phyloP scores from a whole-genome alignment of 176 grass and related monocot genomes.

The Ampelocalamus luodianensis region DNA sequence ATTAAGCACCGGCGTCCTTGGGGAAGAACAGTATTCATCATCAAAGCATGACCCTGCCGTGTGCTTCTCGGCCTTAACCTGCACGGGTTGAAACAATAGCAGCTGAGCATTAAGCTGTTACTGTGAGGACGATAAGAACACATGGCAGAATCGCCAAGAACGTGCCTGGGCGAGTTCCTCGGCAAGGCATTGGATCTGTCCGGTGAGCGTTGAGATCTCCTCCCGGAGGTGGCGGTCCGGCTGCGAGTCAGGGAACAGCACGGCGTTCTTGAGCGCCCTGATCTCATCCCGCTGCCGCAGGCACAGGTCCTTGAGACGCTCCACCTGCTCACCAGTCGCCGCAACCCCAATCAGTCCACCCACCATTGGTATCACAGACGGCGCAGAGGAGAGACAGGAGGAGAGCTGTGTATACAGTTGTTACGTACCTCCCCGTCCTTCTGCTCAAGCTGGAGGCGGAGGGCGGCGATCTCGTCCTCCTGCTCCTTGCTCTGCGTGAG shows the following conservation, averaged over 20 bases:
- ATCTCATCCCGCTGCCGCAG: constrained; percentile 94
- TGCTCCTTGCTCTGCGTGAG: constrained; percentile 79
- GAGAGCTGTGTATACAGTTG: neutral
- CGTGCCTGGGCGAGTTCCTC: constrained; percentile 89
- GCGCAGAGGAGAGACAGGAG: neutral
- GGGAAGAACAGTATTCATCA: constrained; percentile 59
- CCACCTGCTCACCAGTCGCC: constrained; percentile 45
- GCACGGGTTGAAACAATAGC: neutral
- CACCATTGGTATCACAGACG: neutral
- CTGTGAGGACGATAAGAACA: neutral
- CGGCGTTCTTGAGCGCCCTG: constrained; percentile 75
- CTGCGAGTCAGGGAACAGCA: constrained; percentile 83
- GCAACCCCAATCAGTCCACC: neutral
- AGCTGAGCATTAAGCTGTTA: constrained; percentile 23
- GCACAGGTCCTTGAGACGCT: constrained; percentile 90
- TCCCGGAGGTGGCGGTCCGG: constrained; percentile 74
- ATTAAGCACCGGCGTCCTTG: constrained; percentile 63
- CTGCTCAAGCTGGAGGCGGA: constrained; percentile 65
- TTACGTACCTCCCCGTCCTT: constrained; percentile 61
- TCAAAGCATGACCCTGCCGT: constrained; percentile 58
- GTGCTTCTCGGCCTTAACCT: constrained; percentile 87
- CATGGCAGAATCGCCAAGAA: constrained; percentile 23
- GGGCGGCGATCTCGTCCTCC: constrained; percentile 75
- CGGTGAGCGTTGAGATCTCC: constrained; percentile 82
- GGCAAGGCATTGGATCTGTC: constrained; percentile 83